Base-by-base conservation (phyloP, 306 rosid genomes). In the Cotoneaster glaucophyllus region DNA sequence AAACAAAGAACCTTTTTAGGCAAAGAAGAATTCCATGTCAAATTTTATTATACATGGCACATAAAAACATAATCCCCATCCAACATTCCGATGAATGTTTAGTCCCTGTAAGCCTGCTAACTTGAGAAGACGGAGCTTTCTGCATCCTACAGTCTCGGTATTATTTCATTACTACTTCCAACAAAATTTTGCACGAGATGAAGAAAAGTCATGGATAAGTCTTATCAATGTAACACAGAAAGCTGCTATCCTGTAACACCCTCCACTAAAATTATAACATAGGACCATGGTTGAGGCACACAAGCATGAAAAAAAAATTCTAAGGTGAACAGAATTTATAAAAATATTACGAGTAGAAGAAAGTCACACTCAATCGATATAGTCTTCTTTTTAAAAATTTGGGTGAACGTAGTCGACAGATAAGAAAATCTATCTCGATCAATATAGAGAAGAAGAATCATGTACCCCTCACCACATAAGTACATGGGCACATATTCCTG, bases 391-490 rank as follows among this genome's bases (percentile, higher is more conserved):
- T 25, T 43, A 14, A 32, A 4, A 31, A 53, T 15, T 54, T 70
- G 43, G 69, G 53, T 22, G 56, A 67, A 76, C 8, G 19, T 12
- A 66, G 25, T 9, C 32, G 53, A 41, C 53, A 89, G 37, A 74
- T 71, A 79, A 75, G 79, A 82, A 80, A 64, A 81, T 79, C 73
- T 78, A 81, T 74, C 79, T 86, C 82, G 78, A 50, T 50, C 54
- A 5, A 50, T 50, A 15, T 58, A 73, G 59, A 79, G 76, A 87
- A 85, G 74, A 81, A 78, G 83, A 76, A 75, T 82, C 82, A 83
- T 87, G 80, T 82, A 86, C 86, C 88, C 85, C 84, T 85, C 79
- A 61, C 81, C 78, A 78, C 57, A 50, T 80, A 77, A 73, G 79
- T 81, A 83, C 82, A 83, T 65, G 84, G 82, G 81, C 83, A 84